These are phyloP conservation scores for Rhododendron simsii DNA, from an alignment of 148 eudicot genomes.

Conservation along the genomic window DNA sequence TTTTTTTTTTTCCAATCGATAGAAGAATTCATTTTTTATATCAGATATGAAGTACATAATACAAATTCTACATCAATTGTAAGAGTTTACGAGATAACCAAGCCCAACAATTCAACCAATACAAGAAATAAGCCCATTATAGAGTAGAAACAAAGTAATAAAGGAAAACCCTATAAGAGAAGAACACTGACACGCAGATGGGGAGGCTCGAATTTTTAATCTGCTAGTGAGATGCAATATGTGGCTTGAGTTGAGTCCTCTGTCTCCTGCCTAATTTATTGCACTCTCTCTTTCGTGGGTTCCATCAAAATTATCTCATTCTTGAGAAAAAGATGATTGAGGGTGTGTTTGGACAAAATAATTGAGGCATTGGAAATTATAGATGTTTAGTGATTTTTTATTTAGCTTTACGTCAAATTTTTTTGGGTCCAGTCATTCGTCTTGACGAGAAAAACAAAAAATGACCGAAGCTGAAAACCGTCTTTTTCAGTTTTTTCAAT, in stretches of 20 bases:
- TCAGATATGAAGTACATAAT: too few species aligned
- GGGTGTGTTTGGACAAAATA: not conserved
- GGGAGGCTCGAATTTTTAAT: too few species aligned
- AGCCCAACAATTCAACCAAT: too few species aligned
- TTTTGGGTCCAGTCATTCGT: not conserved
- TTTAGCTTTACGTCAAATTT: not conserved
- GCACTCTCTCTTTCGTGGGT: not conserved
- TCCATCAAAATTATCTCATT: not conserved
- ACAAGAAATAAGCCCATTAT: too few species aligned
- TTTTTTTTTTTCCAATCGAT: too few species aligned
- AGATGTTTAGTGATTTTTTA: not conserved
- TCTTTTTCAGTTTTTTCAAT: not conserved
- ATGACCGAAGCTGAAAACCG: not conserved
- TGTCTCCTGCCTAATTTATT: not conserved
- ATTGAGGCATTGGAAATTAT: not conserved
- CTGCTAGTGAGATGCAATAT: not conserved
- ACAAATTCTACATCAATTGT: too few species aligned
- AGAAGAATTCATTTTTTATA: too few species aligned
- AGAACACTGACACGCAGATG: too few species aligned
- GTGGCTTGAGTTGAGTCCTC: not conserved
- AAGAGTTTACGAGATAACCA: too few species aligned
- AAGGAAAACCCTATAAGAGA: too few species aligned
- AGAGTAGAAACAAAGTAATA: too few species aligned
- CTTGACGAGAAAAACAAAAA: too few species aligned
- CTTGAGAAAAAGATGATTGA: not conserved